phyloP scores from a whole-genome alignment of 108 stramenopile genomes.

The Asterionellopsis glacialis region DNA sequence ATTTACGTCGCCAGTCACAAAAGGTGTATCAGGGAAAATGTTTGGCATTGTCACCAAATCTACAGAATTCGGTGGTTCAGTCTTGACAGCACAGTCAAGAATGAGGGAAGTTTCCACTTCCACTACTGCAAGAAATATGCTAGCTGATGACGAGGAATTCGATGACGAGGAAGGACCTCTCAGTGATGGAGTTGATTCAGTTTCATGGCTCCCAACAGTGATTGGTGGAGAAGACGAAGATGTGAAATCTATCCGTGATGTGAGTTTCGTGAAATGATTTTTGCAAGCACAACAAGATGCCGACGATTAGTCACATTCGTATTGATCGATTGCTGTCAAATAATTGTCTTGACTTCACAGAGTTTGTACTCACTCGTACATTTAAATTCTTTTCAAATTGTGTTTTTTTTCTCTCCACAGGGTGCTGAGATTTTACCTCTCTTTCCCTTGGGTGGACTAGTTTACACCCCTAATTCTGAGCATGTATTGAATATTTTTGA shows the following conservation, averaged over 20 bases:
- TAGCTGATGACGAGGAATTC: constrained; percentile 34
- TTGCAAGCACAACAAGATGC: no score
- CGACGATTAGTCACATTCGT: no score
- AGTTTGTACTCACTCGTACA: no score
- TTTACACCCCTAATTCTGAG: constrained; percentile 86
- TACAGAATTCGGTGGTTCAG: no score
- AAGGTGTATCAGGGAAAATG: no score
- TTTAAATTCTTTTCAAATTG: not conserved
- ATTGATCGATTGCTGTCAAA: no score
- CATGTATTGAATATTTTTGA: constrained; percentile 88
- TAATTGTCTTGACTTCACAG: no score
- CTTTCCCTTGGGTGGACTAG: constrained; percentile 81
- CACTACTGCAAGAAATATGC: constrained; percentile 5
- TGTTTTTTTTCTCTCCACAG: constrained; percentile 4
- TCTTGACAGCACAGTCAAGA: no score
- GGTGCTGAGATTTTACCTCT: constrained; percentile 65
- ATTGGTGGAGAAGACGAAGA: constrained; percentile 11
- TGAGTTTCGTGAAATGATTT: no score
- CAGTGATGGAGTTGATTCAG: constrained; percentile 64
- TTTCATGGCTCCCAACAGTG: constrained; percentile 77
- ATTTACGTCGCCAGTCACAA: no score
- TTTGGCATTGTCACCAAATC: no score
- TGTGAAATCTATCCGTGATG: no score
- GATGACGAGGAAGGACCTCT: constrained; percentile 55
- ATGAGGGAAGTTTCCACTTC: not conserved